Base-by-base conservation (phyloP, 192 early-diverging fungal genomes). In the Coemansia sp. region DNA sequence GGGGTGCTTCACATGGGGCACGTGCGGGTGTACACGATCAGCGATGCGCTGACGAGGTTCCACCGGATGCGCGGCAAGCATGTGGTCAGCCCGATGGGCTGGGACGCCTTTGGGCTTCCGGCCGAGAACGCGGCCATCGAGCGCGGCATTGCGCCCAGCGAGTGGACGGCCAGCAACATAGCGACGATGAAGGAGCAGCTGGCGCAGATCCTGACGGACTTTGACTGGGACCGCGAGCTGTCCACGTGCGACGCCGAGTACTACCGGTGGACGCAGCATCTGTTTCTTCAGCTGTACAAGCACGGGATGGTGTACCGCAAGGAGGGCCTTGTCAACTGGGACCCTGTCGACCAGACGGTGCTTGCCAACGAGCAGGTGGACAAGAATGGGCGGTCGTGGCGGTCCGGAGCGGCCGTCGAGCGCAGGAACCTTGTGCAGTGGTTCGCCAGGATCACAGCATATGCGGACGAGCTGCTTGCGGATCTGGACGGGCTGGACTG, bases 81-180 rank as follows among this genome's bases (percentile, higher is more conserved):
- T 36, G 94, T 94, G 11, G 72, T 95, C 1, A 86, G 92, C 62
- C 96, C 96, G 5, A 98, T 98, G 88, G 96, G 93, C 14, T 98
- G 95, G 94, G 96, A 98, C 68, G 88, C 94, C 7, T 98, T 98
- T 81, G 96, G 96, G 1, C 79, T 98, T n/a, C 96, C 96, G 0
- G 96, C 96, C 9, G 96, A 98, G 60, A 98, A 98, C 70, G 96
- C 96, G 1, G 94, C 96, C 2, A 93, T 94, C 36, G 89, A 93
- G 55, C 85, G 90, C 14, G 81, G 83, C 13, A 81, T 93, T 55
- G 85, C 86, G 29, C 94, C 96, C 2, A 74, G 70, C 25, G 81
- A 85, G 28, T 98, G 96, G 96, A 97, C 96, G 0, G 55, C 70
- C 6, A 61, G 74, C 15, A 98, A 98, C 67, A 98, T 98, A 50